Conservation (phyloP, 495 filamentous ascomycete species). For the Talaromyces wortmannii region DNA sequence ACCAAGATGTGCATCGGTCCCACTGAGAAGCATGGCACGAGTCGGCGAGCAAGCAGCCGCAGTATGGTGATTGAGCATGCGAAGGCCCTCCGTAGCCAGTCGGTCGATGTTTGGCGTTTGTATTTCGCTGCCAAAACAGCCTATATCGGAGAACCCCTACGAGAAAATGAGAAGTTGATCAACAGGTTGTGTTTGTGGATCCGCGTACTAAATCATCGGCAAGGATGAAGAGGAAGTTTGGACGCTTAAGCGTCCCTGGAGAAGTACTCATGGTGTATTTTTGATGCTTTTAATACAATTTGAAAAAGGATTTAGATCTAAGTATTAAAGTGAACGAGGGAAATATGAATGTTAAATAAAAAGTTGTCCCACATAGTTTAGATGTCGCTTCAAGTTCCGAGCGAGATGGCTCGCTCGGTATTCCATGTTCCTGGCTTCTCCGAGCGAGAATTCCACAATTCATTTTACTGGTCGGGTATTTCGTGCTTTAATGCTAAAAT, state of each 20-base stretch:
- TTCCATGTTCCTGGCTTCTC: no score
- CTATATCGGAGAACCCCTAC: conserved; percentile 23
- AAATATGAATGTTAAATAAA: neutral
- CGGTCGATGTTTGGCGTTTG: conserved; percentile 24
- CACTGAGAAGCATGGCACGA: conserved; percentile 38
- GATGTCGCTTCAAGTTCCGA: no score
- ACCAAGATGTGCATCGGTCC: conserved; percentile 43
- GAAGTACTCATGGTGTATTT: neutral
- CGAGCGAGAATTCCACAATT: no score
- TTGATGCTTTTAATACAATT: neutral
- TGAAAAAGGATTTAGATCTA: no score
- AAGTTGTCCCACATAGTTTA: no score
- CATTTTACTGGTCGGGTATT: no score
- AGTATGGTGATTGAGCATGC: conserved; percentile 23
- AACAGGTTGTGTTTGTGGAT: no score
- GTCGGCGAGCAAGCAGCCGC: conserved; percentile 29
- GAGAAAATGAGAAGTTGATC: neutral
- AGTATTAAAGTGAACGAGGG: no score
- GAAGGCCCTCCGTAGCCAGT: conserved; percentile 21
- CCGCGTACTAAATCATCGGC: conserved; percentile 20
- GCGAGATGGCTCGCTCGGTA: no score
- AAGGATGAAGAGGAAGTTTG: conserved; percentile 30
- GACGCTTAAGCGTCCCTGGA: conserved; percentile 3
- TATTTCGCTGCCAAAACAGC: conserved; percentile 24
- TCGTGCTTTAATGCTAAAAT: no score